Evolutionary conservation across 164 flowering plant species (phyloP).

Genomic region (Sedum album): DNA sequence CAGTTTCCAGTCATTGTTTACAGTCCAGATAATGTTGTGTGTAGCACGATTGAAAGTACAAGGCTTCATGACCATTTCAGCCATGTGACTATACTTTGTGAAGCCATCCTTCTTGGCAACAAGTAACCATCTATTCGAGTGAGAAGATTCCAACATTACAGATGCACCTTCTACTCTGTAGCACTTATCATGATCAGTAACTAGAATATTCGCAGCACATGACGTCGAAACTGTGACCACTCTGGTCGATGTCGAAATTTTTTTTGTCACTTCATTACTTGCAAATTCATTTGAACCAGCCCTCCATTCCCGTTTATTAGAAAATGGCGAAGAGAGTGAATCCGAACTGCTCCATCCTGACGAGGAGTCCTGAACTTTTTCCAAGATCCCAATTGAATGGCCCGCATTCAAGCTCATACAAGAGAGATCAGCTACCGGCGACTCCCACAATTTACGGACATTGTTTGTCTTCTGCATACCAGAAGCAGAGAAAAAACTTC

Average conservation of each 20-base stretch:
- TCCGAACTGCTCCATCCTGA: not conserved
- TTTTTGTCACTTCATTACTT: conserved; percentile 17
- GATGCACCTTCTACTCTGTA: conserved; percentile 51
- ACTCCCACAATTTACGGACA: not conserved
- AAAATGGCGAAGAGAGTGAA: conserved; percentile 15
- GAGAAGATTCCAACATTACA: conserved; percentile 37
- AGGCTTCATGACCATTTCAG: conserved; percentile 51
- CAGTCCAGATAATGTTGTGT: conserved; percentile 57
- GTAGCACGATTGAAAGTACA: conserved; percentile 48
- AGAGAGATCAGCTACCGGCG: not conserved
- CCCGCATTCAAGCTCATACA: not conserved
- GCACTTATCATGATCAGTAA: conserved; percentile 60
- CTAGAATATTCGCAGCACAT: conserved; percentile 58
- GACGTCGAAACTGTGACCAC: conserved; percentile 25
- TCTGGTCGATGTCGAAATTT: conserved; percentile 13
- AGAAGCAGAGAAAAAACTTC: conserved; percentile 20
- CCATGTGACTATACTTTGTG: conserved; percentile 32
- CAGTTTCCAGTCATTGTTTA: conserved; percentile 65
- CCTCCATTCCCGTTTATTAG: conserved; percentile 25
- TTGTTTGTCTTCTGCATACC: conserved; percentile 10
- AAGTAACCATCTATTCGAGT: conserved; percentile 46
- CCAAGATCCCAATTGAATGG: conserved; percentile 11
- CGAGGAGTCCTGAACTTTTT: conserved; percentile 14
- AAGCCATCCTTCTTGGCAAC: conserved; percentile 43
- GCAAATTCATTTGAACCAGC: conserved; percentile 15